These are phyloP conservation scores for Neltuma alba DNA, from an alignment of 306 rosid species.

Conservation along the genomic window DNA sequence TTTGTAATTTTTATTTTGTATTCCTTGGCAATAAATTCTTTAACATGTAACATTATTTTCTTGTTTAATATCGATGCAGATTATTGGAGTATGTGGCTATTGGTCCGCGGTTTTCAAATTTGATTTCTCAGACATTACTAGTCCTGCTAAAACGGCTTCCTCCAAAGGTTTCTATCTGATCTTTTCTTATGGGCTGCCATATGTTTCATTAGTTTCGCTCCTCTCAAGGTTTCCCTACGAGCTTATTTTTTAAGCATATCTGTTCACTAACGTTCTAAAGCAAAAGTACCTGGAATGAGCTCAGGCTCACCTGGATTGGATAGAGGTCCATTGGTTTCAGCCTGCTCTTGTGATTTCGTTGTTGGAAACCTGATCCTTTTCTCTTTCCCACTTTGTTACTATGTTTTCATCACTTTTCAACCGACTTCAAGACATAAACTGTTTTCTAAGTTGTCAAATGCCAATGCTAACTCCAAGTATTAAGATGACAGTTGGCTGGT, in stretches of 20 bases:
- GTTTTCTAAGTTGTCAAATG: slow-evolving; percentile 9
- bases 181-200: slow-evolving; percentile 18
- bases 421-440: slow-evolving; percentile 3
- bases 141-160: slow-evolving; percentile 90
- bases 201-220: neutral
- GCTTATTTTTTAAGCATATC: slow-evolving; percentile 32
- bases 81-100: slow-evolving; percentile 86
- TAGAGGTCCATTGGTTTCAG: neutral
- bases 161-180: slow-evolving; percentile 69
- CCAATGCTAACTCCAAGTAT: slow-evolving; percentile 7
- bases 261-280: slow-evolving; percentile 4
- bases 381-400: neutral
- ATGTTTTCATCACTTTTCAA: neutral
- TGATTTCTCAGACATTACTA: slow-evolving; percentile 83
- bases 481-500: neutral
- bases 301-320: neutral
- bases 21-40: slow-evolving; percentile 29
- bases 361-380: neutral
- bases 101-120: slow-evolving; percentile 96
- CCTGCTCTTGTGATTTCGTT: slow-evolving; percentile 16
- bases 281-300: slow-evolving; percentile 8
- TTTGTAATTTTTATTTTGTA: slow-evolving; percentile 33
- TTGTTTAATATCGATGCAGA: slow-evolving; percentile 46
- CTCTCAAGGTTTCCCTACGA: neutral
- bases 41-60: slow-evolving; percentile 1